Percentiles rank a stretch among this genome's conserved stretches.
Conservation (phyloP, 345 rosid genomes). For the Acer saccharum region DNA sequence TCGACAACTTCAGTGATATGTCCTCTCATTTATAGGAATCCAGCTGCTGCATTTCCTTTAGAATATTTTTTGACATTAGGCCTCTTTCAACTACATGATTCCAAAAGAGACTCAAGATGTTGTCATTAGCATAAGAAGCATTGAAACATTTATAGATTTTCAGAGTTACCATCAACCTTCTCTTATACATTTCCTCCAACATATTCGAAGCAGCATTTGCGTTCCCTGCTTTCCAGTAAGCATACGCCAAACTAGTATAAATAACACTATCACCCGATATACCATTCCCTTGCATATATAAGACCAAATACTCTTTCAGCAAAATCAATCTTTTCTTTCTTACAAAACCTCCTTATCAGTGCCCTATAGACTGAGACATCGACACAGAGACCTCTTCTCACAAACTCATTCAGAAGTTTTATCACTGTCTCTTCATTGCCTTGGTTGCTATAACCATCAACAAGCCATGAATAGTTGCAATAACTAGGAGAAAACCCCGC, state of each 20-base stretch:
- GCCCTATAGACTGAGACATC: slow-evolving; percentile 79
- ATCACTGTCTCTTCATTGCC: slow-evolving; percentile 49
- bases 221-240: slow-evolving; percentile 79
- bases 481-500: slow-evolving; percentile 82
- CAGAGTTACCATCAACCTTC: slow-evolving; percentile 69
- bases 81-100: slow-evolving; percentile 60
- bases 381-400: slow-evolving; percentile 50
- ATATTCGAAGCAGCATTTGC: slow-evolving; percentile 49
- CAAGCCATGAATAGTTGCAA: slow-evolving; percentile 77
- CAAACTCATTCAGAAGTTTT: slow-evolving; percentile 62
- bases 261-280: slow-evolving; percentile 72
- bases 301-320: slow-evolving; percentile 53
- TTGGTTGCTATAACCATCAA: slow-evolving; percentile 66
- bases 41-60: slow-evolving; percentile 48
- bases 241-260: slow-evolving; percentile 66
- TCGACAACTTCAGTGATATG: background rate
- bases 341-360: slow-evolving; percentile 81
- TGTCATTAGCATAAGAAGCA: slow-evolving; percentile 66
- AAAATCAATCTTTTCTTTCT: slow-evolving; percentile 57
- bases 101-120: slow-evolving; percentile 69
- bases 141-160: slow-evolving; percentile 59
- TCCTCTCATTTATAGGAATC: background rate
- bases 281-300: slow-evolving; percentile 75
- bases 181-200: slow-evolving; percentile 73
- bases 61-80: slow-evolving; percentile 62